phyloP scores from a whole-genome alignment of 2,329 filamentous ascomycete species.

The Hawksworthiomyces lignivorus region DNA sequence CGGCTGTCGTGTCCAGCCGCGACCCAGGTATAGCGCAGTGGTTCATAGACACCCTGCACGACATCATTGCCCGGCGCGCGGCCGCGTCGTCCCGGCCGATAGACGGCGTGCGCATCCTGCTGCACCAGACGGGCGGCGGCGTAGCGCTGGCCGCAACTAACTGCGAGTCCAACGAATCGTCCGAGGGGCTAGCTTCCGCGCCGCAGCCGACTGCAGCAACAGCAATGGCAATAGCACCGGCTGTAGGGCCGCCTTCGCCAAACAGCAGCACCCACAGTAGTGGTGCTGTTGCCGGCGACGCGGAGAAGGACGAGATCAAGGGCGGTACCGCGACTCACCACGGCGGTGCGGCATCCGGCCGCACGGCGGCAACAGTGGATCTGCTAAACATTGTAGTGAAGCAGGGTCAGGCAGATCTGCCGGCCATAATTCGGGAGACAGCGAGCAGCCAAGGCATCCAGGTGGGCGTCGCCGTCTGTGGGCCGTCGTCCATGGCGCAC shows the following conservation, averaged over 20 bases:
- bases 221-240: too few species aligned
- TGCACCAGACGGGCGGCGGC: conserved; percentile 18
- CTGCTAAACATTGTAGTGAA: not conserved
- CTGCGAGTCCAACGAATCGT: not conserved
- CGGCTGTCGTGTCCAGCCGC: conserved; percentile 23
- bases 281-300: too few species aligned
- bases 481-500: conserved; percentile 7
- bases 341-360: too few species aligned
- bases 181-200: not conserved
- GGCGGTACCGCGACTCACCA: too few species aligned
- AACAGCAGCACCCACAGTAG: too few species aligned
- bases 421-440: not conserved
- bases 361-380: too few species aligned
- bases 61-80: conserved; percentile 18
- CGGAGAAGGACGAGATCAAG: too few species aligned
- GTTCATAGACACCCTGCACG: conserved; percentile 21
- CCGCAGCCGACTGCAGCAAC: not conserved
- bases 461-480: conserved; percentile 8
- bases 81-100: conserved; percentile 9
- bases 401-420: not conserved
- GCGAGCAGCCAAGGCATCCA: not conserved
- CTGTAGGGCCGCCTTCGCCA: too few species aligned
- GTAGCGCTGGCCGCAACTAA: too few species aligned
- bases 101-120: conserved; percentile 8
- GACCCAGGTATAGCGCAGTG: conserved; percentile 21